A percentile compares a stretch with the other conserved stretches of the same genome.
Evolutionary conservation across 768 basidiomycete genomes (phyloP).

Genomic region (Lactifluus rugatus): DNA sequence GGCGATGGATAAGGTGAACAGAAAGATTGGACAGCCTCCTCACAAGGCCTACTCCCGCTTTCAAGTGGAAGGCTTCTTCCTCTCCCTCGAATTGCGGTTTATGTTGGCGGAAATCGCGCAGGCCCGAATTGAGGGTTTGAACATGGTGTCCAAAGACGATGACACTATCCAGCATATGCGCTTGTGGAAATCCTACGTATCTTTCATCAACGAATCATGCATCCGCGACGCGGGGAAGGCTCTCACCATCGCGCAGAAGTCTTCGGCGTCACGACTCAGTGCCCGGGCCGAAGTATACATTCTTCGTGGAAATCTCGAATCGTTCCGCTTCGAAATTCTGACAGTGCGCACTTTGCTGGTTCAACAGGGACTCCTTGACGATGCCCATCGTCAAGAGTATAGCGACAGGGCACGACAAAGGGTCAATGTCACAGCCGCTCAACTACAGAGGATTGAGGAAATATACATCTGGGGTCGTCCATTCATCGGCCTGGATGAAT

Average conservation of each 20-base stretch:
- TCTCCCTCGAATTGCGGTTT: constrained; percentile 29
- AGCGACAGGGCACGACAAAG: neutral
- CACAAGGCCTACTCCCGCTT: constrained; percentile 28
- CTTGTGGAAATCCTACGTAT: constrained; percentile 18
- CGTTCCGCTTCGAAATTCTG: constrained; percentile 20
- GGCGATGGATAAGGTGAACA: constrained; percentile 23
- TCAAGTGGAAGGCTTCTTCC: constrained; percentile 27
- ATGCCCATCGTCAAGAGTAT: neutral
- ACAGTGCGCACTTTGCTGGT: constrained; percentile 3
- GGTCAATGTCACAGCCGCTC: neutral
- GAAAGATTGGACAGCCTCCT: constrained; percentile 26
- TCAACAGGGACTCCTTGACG: neutral
- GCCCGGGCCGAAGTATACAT: constrained; percentile 19
- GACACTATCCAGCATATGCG: constrained; percentile 6
- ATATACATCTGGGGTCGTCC: constrained; percentile 22
- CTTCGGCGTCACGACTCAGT: constrained; percentile 22
- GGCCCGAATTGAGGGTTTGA: constrained; percentile 17
- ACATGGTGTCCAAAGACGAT: neutral
- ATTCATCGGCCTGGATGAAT: constrained; percentile 3
- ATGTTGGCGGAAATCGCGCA: constrained; percentile 25
- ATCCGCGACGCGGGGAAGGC: constrained; percentile 22
- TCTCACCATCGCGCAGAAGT: constrained; percentile 19
- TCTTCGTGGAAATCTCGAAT: constrained; percentile 23
- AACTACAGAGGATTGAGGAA: neutral
- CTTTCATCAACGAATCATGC: constrained; percentile 23